Evolutionary conservation across 495 filamentous ascomycete genomes (phyloP), one percentile per base, ranked within the genome.

Genomic region (Xylaria scruposa): DNA sequence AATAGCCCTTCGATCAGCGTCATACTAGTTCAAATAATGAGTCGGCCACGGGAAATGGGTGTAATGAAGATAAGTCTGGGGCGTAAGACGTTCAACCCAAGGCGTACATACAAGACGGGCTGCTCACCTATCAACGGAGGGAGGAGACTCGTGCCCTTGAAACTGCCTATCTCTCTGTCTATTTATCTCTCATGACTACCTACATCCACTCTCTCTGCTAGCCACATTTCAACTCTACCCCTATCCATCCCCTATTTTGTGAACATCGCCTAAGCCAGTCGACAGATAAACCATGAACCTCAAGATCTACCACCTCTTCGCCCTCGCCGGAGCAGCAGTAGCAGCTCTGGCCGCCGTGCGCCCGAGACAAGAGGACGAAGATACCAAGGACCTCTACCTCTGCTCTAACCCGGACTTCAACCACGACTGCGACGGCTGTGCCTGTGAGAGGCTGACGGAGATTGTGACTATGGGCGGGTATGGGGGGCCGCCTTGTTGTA

Each of bases 321-420:
- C 42, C 1, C 64, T 74, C 59, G 17, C 46, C 31, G 58, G 68
- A 19, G 68, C 29, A 8, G 60, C 51, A n/a, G 51, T 17, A 8
- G 46, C 59, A 51, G n/a, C 46, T n/a, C 36, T 33, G 7, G 40
- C 17, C 10, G 38, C 42, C 19, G 9, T 63, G 56, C 24, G 38
- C 36, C 59, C 51, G 26, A 73, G 73, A 67, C 70, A 75, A 26
- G 66, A 72, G 29, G 26, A 65, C 3, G 68, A 73, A 24, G 74
- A 73, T 47, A 73, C 71, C 1, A 69, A 56, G 40, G 74, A 69
- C 31, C 47, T 75, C 53, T 73, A 73, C 15, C 64, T 75, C 19
- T 75, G 74, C 63, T 75, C 74, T 6, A 75, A 75, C 49, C 74
- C 74, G 42, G 15, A 71, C 64, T 75, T 75, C 71, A 69, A 73